Evolutionary conservation across 768 basidiomycete genomes (phyloP).

Genomic region (Agrocybe praecox): DNA sequence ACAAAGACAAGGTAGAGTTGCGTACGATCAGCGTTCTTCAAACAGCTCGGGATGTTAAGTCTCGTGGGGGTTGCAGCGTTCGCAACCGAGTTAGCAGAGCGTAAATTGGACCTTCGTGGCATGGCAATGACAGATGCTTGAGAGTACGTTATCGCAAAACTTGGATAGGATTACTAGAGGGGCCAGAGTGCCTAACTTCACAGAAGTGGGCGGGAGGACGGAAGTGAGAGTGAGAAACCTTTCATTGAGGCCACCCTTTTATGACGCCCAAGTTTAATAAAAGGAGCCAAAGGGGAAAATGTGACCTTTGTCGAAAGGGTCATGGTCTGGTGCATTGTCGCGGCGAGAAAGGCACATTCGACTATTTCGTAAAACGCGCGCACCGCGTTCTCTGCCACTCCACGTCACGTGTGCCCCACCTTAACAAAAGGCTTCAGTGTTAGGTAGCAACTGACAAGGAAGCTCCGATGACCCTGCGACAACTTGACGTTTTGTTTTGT

Average conservation of each 20-base stretch:
- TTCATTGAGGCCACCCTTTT: background rate
- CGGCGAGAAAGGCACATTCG: background rate
- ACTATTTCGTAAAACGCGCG: background rate
- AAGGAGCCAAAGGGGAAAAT: background rate
- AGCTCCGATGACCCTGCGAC: background rate
- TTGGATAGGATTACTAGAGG: background rate
- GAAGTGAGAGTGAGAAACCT: background rate
- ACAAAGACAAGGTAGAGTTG: background rate
- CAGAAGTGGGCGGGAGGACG: conserved; percentile 1
- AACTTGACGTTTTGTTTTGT: too few species aligned
- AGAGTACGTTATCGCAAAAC: background rate
- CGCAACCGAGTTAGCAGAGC: background rate
- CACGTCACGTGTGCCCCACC: background rate
- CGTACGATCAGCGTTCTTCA: background rate
- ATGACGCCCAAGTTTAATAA: background rate
- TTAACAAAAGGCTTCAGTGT: background rate
- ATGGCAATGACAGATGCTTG: background rate
- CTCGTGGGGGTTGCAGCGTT: background rate
- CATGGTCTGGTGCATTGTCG: background rate
- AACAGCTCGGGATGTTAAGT: background rate
- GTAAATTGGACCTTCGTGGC: background rate
- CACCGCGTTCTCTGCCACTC: background rate
- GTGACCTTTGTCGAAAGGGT: background rate
- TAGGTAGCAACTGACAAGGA: background rate
- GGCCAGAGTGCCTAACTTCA: conserved; percentile 1